These are phyloP conservation scores for Petasospora fabianii DNA, from an alignment of 1,139 yeast species.

Conservation along the genomic window DNA sequence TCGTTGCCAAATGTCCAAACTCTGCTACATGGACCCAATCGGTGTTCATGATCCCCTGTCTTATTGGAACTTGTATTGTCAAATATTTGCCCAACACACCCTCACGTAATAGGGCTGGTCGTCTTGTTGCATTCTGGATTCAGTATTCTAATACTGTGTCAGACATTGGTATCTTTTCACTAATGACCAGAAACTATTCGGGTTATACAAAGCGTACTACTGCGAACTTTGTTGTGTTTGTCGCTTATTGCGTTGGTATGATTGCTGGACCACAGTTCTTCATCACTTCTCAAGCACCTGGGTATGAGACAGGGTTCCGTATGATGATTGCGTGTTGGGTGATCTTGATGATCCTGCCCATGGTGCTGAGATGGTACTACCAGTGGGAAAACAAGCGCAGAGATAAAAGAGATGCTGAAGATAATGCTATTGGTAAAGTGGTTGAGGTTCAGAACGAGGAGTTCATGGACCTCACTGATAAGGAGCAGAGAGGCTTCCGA, in stretches of 20 bases:
- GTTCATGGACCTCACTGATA: conserved; percentile 4
- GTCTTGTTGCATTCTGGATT: conserved; percentile 30
- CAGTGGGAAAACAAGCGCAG: conserved; percentile 8
- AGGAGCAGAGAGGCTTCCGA: conserved; percentile 7
- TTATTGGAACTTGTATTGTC: conserved; percentile 8
- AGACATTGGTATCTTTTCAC: conserved; percentile 24
- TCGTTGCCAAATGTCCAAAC: conserved; percentile 2
- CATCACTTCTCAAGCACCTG: conserved; percentile 5
- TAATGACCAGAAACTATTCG: conserved; percentile 26
- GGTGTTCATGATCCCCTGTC: conserved; percentile 4
- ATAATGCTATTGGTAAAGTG: not conserved
- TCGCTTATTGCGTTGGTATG: conserved; percentile 27
- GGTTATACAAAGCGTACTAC: conserved; percentile 30
- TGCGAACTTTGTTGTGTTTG: conserved; percentile 26
- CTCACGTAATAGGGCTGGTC: conserved; percentile 28
- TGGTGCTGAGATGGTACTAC: conserved; percentile 7
- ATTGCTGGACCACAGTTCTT: conserved; percentile 29
- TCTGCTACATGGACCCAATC: conserved; percentile 5
- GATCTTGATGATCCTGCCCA: conserved; percentile 6
- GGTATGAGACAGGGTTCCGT: conserved; percentile 6
- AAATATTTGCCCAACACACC: conserved; percentile 4
- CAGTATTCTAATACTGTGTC: conserved; percentile 19
- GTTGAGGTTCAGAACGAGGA: conserved; percentile 1
- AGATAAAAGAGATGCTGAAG: conserved; percentile 2
- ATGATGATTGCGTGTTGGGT: conserved; percentile 9